Percentiles rank a stretch among this genome's conserved stretches.
phyloP scores from a whole-genome alignment of 768 basidiomycete genomes.

The Ramaria sp. region DNA sequence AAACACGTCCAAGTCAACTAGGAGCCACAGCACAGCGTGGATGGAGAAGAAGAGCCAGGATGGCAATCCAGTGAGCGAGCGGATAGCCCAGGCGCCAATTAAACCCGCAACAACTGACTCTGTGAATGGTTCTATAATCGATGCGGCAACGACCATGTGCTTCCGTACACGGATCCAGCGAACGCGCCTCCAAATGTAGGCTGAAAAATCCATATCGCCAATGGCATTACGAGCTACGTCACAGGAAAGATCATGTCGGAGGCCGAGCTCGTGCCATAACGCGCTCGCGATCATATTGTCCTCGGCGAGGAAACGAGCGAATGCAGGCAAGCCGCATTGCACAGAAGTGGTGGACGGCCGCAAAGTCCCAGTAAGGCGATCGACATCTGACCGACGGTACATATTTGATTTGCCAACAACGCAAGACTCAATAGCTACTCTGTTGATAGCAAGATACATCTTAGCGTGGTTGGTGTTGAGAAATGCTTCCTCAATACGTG shows the following conservation, averaged over 20 bases:
- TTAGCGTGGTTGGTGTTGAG: conserved; percentile 96
- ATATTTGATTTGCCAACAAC: conserved; percentile 96
- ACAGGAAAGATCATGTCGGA: conserved; percentile 82
- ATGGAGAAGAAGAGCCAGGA: conserved; percentile 41
- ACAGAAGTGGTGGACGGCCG: conserved; percentile 28
- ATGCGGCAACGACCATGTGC: conserved; percentile 82
- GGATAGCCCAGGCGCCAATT: conserved; percentile 47
- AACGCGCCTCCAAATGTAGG: conserved; percentile 81
- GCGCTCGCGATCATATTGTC: conserved; percentile 95
- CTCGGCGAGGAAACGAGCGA: conserved; percentile 86
- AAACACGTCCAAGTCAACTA: conserved; percentile 76
- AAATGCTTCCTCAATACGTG: conserved; percentile 85
- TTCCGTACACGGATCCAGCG: conserved; percentile 98
- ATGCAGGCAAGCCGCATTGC: conserved; percentile 57
- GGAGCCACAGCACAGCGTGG: conserved; percentile 62
- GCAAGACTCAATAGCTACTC: conserved; percentile 82
- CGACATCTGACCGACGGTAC: conserved; percentile 82
- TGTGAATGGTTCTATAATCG: conserved; percentile 84
- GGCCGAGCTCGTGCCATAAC: conserved; percentile 86
- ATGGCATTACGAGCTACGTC: conserved; percentile 86
- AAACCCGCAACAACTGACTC: conserved; percentile 68
- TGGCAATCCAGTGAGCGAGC: conserved; percentile 39
- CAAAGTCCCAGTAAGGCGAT: conserved; percentile 57
- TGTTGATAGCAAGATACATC: conserved; percentile 94
- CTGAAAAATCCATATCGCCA: conserved; percentile 74